Evolutionary conservation across 179 eudicot genomes (phyloP).

Genomic region (Beta corolliflora): DNA sequence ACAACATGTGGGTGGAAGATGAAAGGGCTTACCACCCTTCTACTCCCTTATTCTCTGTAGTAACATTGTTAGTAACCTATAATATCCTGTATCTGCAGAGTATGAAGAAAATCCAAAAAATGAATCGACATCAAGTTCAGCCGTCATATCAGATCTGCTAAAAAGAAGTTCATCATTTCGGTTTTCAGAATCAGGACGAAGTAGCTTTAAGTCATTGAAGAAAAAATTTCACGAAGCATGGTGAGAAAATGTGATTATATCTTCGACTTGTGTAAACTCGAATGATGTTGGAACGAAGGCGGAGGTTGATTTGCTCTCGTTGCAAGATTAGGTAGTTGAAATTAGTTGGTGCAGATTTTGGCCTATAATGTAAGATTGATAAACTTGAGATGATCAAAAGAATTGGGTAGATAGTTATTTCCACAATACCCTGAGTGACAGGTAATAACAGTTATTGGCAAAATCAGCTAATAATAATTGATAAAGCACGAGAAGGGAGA

Average conservation of each 20-base stretch:
- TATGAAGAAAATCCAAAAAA: constrained; percentile 54
- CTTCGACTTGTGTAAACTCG: neutral
- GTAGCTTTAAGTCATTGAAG: constrained; percentile 60
- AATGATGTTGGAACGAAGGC: neutral
- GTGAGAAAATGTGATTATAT: constrained; percentile 20
- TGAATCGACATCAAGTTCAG: constrained; percentile 45
- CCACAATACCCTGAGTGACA: neutral
- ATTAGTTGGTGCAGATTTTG: neutral
- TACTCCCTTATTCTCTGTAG: too few species aligned
- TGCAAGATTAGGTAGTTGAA: neutral
- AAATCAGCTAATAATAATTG: neutral
- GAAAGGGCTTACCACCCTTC: too few species aligned
- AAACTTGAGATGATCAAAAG: neutral
- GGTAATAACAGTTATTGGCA: constrained; percentile 2
- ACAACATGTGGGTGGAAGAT: too few species aligned
- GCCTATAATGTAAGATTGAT: neutral
- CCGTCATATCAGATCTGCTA: constrained; percentile 57
- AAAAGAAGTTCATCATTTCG: constrained; percentile 56
- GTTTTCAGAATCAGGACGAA: constrained; percentile 55
- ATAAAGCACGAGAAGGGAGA: neutral
- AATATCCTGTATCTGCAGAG: constrained; percentile 40
- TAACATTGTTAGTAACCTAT: neutral
- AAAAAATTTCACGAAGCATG: constrained; percentile 61
- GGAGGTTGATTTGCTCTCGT: neutral
- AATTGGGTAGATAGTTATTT: neutral